Evolutionary conservation across 2,329 filamentous ascomycete species (phyloP).

Genomic region (Venturia asperata): DNA sequence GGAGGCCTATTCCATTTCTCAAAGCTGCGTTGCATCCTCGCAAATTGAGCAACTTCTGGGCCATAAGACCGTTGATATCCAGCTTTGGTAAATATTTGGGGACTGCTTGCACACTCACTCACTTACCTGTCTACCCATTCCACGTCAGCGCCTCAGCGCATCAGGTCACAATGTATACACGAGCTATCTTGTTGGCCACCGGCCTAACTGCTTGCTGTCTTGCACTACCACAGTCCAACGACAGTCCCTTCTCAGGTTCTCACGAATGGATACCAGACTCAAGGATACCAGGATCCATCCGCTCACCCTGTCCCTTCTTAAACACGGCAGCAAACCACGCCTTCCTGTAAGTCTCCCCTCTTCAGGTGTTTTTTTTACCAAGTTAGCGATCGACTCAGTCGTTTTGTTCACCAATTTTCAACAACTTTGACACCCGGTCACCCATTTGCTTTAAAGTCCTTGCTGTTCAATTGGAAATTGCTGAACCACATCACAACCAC

Average conservation of each 20-base stretch:
- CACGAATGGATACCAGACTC: slow-evolving; percentile 18
- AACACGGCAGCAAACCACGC: slow-evolving; percentile 19
- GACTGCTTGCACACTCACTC: not conserved
- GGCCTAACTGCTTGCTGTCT: not conserved
- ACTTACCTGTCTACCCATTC: not conserved
- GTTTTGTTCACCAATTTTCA: too few relatives aligned
- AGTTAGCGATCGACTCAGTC: too few relatives aligned
- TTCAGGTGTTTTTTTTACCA: too few relatives aligned
- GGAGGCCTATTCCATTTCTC: not conserved
- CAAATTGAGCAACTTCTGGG: not conserved
- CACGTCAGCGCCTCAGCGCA: too few relatives aligned
- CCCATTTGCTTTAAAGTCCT: too few relatives aligned
- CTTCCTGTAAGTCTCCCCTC: slow-evolving; percentile 8
- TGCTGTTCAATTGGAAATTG: too few relatives aligned
- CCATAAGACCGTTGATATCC: not conserved
- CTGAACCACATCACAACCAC: not conserved
- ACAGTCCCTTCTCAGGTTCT: not conserved
- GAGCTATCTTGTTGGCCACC: not conserved
- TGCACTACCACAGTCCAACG: not conserved
- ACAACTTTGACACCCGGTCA: too few relatives aligned
- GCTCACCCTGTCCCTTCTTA: slow-evolving; percentile 18
- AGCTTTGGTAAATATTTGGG: too few relatives aligned
- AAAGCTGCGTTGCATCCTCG: not conserved
- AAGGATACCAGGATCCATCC: not conserved
- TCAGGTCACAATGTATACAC: not conserved